A percentile compares a stretch with the other conserved stretches of the same genome.
phyloP scores from a whole-genome alignment of 192 early-diverging fungal genomes.

The Rhizoclosmatium globosum region DNA sequence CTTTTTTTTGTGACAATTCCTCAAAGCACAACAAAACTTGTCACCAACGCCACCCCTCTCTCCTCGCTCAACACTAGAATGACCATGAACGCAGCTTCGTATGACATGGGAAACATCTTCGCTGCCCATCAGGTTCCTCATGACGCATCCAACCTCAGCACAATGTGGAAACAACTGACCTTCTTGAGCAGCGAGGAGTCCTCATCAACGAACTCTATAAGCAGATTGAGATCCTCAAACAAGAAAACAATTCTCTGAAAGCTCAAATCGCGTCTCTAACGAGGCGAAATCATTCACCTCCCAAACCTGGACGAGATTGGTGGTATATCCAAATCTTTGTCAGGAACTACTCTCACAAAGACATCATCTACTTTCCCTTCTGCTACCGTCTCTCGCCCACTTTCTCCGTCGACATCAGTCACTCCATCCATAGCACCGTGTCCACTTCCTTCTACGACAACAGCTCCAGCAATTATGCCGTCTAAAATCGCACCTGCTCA shows the following conservation, averaged over 20 bases:
- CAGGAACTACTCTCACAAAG: not conserved
- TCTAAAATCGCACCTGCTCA: not conserved
- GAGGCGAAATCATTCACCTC: not conserved
- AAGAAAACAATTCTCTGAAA: not conserved
- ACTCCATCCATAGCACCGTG: too few species aligned
- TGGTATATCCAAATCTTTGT: not conserved
- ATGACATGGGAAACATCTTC: not conserved
- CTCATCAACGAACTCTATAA: conserved; percentile 8
- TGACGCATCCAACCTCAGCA: not conserved
- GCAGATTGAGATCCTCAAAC: conserved; percentile 8
- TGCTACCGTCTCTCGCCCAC: not conserved
- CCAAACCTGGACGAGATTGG: not conserved
- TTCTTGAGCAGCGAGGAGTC: not conserved
- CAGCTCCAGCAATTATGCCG: not conserved
- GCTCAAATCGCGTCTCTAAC: not conserved
- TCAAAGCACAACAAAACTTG: too few species aligned
- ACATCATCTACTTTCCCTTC: not conserved
- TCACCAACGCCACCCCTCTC: too few species aligned
- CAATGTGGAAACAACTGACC: conserved; percentile 7
- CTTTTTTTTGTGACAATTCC: too few species aligned
- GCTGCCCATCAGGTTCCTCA: not conserved
- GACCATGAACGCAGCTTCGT: not conserved
- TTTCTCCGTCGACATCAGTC: too few species aligned
- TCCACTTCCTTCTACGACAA: not conserved
- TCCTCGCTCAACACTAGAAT: not conserved